Percentiles rank a stretch among this genome's conserved stretches.
These are phyloP conservation scores for Colletotrichum coccodes DNA, from an alignment of 2,329 filamentous ascomycete genomes.

Conservation along the genomic window DNA sequence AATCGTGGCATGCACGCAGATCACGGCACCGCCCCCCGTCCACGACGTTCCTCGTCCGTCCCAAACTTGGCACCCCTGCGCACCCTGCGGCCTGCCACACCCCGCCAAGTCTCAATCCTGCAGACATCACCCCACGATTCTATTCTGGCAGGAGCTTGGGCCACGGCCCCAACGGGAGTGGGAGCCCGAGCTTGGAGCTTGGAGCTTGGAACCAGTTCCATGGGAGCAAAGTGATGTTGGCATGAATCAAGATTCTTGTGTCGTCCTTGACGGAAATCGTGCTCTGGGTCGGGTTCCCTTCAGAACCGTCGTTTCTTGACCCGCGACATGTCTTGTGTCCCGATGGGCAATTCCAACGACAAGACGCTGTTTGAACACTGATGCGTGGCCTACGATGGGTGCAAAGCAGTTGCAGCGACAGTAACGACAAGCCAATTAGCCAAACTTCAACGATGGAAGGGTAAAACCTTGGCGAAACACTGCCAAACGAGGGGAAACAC, in stretches of 20 bases:
- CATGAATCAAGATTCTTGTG: constrained; percentile 3
- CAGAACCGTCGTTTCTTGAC: not conserved
- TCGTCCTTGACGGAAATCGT: not conserved
- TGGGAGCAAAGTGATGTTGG: not conserved
- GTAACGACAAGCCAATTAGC: not conserved
- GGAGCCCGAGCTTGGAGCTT: constrained; percentile 11
- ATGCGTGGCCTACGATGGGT: not conserved
- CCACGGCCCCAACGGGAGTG: constrained; percentile 15
- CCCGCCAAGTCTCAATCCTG: constrained; percentile 30
- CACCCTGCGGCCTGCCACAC: constrained; percentile 2
- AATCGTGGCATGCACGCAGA: constrained; percentile 4
- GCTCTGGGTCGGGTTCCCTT: not conserved
- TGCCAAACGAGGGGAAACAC: not conserved
- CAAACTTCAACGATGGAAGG: constrained; percentile 5
- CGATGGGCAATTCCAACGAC: not conserved
- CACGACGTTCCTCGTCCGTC: not conserved
- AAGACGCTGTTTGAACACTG: too few relatives aligned
- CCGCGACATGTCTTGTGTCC: not conserved
- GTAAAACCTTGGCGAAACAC: constrained; percentile 11
- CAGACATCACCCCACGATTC: constrained; percentile 31
- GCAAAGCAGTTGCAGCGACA: not conserved
- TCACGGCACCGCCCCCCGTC: not conserved
- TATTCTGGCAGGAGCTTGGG: constrained; percentile 19
- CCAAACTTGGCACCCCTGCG: not conserved
- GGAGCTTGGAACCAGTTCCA: not conserved